A percentile compares a stretch with the other conserved stretches of the same genome.
phyloP scores from a whole-genome alignment of 108 stramenopile genomes.

The Cyclotella kingstonii region DNA sequence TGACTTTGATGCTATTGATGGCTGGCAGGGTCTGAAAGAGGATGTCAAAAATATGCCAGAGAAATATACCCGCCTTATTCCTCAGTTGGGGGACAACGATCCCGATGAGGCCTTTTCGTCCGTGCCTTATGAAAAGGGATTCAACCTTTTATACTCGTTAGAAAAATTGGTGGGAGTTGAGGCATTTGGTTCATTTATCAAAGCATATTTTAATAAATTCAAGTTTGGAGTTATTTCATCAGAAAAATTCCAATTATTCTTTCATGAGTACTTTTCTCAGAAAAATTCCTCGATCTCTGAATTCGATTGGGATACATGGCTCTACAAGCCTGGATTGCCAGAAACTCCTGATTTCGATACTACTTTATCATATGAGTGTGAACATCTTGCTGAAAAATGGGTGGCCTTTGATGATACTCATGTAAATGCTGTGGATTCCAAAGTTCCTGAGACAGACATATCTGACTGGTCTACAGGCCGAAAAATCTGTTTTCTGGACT shows the following conservation, averaged over 20 bases:
- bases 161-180: slow-evolving; percentile 80
- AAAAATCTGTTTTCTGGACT: slow-evolving; percentile 87
- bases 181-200: slow-evolving; percentile 81
- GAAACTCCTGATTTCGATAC: slow-evolving; percentile 72
- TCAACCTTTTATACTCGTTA: slow-evolving; percentile 79
- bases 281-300: slow-evolving; percentile 23
- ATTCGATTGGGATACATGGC: slow-evolving; percentile 90
- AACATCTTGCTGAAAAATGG: slow-evolving; percentile 62
- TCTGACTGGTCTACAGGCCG: slow-evolving; percentile 82
- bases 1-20: slow-evolving; percentile 86
- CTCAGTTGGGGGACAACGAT: slow-evolving; percentile 64
- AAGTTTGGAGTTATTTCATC: slow-evolving; percentile 73
- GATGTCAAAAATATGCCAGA: slow-evolving; percentile 56
- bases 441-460: slow-evolving; percentile 44
- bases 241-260: slow-evolving; percentile 74
- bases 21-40: slow-evolving; percentile 66
- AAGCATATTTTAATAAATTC: slow-evolving; percentile 84
- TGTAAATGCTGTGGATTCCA: slow-evolving; percentile 3
- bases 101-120: slow-evolving; percentile 95
- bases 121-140: slow-evolving; percentile 89
- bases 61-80: slow-evolving; percentile 74
- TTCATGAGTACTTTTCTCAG: slow-evolving; percentile 64
- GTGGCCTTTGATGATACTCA: slow-evolving; percentile 16
- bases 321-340: slow-evolving; percentile 83
- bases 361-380: slow-evolving; percentile 63